phyloP scores from a whole-genome alignment of 2,329 filamentous ascomycete genomes.

The Botryotinia calthae region DNA sequence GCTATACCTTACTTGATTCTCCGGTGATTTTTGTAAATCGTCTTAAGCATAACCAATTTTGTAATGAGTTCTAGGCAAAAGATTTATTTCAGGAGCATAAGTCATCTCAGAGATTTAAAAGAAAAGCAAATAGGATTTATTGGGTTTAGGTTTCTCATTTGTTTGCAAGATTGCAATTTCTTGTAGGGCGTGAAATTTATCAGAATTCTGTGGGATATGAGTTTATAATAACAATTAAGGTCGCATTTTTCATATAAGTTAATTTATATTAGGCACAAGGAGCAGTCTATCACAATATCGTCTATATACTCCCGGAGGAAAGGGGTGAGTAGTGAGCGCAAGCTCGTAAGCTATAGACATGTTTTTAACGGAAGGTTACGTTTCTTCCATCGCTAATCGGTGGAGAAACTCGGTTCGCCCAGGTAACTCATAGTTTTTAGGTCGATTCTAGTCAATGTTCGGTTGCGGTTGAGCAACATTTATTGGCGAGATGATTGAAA shows the following conservation, averaged over 20 bases:
- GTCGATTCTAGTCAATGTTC: neutral
- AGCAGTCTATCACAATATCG: neutral
- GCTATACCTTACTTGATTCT: neutral
- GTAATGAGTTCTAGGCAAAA: neutral
- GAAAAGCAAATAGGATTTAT: neutral
- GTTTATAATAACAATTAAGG: neutral
- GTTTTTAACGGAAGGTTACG: neutral
- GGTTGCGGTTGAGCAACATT: neutral
- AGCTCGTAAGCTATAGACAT: neutral
- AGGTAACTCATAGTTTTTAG: neutral
- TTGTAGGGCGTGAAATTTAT: neutral
- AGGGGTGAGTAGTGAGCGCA: neutral
- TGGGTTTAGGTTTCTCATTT: neutral
- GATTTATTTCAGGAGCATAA: neutral
- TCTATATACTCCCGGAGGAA: neutral
- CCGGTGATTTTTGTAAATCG: neutral
- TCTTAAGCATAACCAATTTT: neutral
- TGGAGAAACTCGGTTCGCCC: accelerated
- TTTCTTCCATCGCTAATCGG: neutral
- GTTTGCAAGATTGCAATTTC: neutral
- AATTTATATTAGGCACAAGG: accelerated
- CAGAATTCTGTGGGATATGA: neutral
- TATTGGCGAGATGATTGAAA: neutral
- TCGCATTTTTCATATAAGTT: neutral
- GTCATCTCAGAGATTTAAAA: neutral